Base-by-base conservation (phyloP, 768 basidiomycete species). In the Termitomyces sp. region DNA sequence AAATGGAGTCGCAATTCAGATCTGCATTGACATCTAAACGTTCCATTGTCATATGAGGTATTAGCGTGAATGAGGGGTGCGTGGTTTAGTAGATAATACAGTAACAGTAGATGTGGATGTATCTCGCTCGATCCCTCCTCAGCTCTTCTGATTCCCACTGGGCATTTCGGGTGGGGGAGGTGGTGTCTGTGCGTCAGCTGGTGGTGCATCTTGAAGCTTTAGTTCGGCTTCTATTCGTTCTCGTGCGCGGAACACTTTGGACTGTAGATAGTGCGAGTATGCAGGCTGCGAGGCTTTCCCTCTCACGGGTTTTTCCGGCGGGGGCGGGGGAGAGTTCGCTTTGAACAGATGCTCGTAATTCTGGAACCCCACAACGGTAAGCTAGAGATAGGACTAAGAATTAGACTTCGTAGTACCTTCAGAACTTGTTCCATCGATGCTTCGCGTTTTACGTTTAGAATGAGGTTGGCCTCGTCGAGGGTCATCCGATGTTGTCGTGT, bases 151-250 rank as follows among this genome's bases (percentile, higher is more conserved):
- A 47, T 46, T 60, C 51, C 53, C 59, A 7, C 44, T 54, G n/a
- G 60, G 62, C 34, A 52, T 31, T 56, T 63, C 60, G 26, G 64
- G 54, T n/a, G 63, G 62, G n/a, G 63, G 60, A 36, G 66, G 60
- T 13, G 65, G 54, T 29, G 65, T 29, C 28, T 54, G 61, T 44
- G 59, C 53, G 54, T 62, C 28, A 34, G 58, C 56, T 26, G 63
- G 51, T 29, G 54, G 42, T 22, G 44, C 37, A 24, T 59, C 71
- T 28, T 64, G 45, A 44, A 57, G 48, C 33, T 78, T 73, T 28
- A 69, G 58, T 78, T 99, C 96, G 0, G 95, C 95, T 69, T 97
- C 90, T 81, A 98, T 86, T 74, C 97, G 85, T 74, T 98, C 94
- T 55, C 86, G 82, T 20, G 97, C 96, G 42, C 97, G 85, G 46